These are phyloP conservation scores for Phytophthora constricta DNA, from an alignment of 352 stramenopile species.

Conservation along the genomic window DNA sequence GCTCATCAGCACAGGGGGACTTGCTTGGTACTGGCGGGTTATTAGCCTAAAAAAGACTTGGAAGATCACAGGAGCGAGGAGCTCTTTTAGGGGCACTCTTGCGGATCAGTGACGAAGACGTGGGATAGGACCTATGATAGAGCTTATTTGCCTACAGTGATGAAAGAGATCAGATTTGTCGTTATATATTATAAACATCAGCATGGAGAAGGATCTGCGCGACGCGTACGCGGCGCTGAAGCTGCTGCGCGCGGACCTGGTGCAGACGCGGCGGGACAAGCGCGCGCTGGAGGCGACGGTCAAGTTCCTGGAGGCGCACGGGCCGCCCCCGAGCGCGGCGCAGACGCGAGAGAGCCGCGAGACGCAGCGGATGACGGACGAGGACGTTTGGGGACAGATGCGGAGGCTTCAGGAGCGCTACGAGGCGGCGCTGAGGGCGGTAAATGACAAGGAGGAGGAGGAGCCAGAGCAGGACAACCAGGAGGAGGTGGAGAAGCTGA, in stretches of 20 bases:
- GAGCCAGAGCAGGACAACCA: constrained; percentile 5
- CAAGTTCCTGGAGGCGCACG: constrained; percentile 24
- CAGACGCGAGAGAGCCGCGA: constrained; percentile 28
- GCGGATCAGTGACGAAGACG: background rate
- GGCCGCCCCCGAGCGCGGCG: constrained; percentile 15
- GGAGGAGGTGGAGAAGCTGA: constrained; percentile 22
- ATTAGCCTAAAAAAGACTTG: too few relatives aligned
- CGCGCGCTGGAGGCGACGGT: constrained; percentile 35
- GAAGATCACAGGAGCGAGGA: constrained; percentile 18
- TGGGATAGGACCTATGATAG: too few relatives aligned
- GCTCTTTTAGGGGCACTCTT: background rate
- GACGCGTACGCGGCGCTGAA: constrained; percentile 55
- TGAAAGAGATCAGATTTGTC: background rate
- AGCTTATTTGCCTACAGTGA: background rate
- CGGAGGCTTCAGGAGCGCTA: constrained; percentile 23
- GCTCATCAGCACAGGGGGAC: constrained; percentile 19
- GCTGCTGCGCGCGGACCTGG: constrained; percentile 52
- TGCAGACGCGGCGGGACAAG: constrained; percentile 44
- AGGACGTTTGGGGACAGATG: constrained; percentile 32
- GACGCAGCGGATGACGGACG: constrained; percentile 38
- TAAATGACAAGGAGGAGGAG: constrained; percentile 4
- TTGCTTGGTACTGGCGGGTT: too few relatives aligned
- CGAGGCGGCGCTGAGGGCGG: background rate
- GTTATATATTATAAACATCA: constrained; percentile 16
- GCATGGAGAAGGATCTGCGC: constrained; percentile 61